Evolutionary conservation across 768 basidiomycete species (phyloP), one percentile per base, ranked within the genome.

Genomic region (Mycena belliarum): DNA sequence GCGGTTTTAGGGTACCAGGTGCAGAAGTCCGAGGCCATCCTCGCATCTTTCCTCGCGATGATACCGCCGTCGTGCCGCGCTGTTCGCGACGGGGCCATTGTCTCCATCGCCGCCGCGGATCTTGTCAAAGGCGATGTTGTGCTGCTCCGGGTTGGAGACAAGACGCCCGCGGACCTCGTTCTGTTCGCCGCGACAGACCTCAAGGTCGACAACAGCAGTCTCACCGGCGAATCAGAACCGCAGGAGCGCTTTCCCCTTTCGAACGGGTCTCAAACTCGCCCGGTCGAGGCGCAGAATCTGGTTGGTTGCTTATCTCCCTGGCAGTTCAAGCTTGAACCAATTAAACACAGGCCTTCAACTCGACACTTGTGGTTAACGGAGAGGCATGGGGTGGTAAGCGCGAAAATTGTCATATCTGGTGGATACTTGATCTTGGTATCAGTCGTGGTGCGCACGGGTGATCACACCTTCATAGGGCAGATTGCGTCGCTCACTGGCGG

Each of bases 31-130:
- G 87, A 87, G 66, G 85, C 85, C 37, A 88, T 88, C 63, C 75
- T 88, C 5, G 86, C 86, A 5, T 85, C 84, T 2, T 88, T 88
- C 73, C 74, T 88, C 32, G 87, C 87, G 11, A 84, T 88, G 84
- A 88, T 88, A 48, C 87, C 87, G 16, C 87, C 87, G 0, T 77
- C 83, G 9, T 87, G 84, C 65, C 84, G 79, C 40, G 85, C 84
- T 25, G 73, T 88, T 49, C 82, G 87, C 41, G 82, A 83, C 56
- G 80, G 81, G 0, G 74, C 78, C 3, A 79, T 88, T 52, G 66
- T 70, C 28, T 78, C 79, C 6, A 78, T 86, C 46, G 82, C 85
- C 37, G 87, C 86, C 9, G 79, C 83, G 6, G 79, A 82, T 26
- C 74, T 88, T 1, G 87, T 88, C 28, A 85, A 82, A 63, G 87